These are phyloP conservation scores for Puccinia triticina DNA, from an alignment of 1,284 basidiomycete species.

Conservation along the genomic window DNA sequence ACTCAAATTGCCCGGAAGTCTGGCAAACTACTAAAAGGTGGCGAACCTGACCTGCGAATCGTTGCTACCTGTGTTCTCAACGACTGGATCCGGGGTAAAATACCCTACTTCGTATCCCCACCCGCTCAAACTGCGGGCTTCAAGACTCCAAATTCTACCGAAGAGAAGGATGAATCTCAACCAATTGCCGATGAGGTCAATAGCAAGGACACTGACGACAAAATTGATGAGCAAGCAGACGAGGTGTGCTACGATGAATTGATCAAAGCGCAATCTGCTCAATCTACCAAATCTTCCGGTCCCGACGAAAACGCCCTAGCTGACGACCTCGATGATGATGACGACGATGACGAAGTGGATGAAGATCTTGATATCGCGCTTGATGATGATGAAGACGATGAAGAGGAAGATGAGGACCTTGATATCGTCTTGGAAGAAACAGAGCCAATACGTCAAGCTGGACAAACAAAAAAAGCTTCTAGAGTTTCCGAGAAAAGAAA, in stretches of 20 bases:
- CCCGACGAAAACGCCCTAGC: constrained; percentile 61
- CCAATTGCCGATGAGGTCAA: constrained; percentile 47
- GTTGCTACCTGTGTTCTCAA: constrained; percentile 93
- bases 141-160: constrained; percentile 48
- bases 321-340: constrained; percentile 34
- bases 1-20: constrained; percentile 84
- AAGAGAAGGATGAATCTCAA: constrained; percentile 53
- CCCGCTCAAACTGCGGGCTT: constrained; percentile 61
- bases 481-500: constrained; percentile 27
- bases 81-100: constrained; percentile 96
- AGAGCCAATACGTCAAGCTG: constrained; percentile 1
- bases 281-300: background rate
- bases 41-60: constrained; percentile 88
- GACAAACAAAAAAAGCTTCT: background rate
- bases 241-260: constrained; percentile 63
- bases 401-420: constrained; percentile 38
- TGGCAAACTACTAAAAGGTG: constrained; percentile 88
- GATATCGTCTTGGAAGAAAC: constrained; percentile 25
- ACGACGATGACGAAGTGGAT: constrained; percentile 44
- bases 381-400: constrained; percentile 8
- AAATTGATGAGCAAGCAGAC: constrained; percentile 59
- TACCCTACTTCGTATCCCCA: constrained; percentile 82
- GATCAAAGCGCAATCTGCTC: constrained; percentile 61
- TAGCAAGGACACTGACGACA: constrained; percentile 54
- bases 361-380: constrained; percentile 36